These are phyloP conservation scores for Paraphoma chrysanthemicola DNA, from an alignment of 2,329 filamentous ascomycete genomes.

Conservation along the genomic window DNA sequence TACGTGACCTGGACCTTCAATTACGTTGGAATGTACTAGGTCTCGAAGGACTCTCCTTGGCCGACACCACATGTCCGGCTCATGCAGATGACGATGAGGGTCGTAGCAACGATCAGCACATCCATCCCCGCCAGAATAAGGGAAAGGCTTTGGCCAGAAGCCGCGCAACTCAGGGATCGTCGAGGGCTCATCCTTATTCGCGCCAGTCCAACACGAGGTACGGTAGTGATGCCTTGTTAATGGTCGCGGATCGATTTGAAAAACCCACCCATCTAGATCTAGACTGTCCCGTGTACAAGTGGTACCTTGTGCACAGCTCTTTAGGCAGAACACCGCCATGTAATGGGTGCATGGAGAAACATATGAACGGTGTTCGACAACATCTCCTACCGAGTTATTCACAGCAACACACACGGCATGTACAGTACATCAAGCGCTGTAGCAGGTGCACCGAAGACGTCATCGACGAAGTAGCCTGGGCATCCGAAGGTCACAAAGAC, in stretches of 20 bases:
- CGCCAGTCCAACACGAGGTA: neutral
- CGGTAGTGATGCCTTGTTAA: neutral
- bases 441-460: slow-evolving; percentile 7
- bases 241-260: neutral
- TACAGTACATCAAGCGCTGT: slow-evolving; percentile 4
- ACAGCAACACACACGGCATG: neutral
- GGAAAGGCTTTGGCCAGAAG: neutral
- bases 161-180: neutral
- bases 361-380: slow-evolving; percentile 7
- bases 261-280: neutral
- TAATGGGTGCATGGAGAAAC: slow-evolving; percentile 4
- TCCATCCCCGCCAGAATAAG: neutral
- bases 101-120: no score
- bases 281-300: slow-evolving; percentile 11
- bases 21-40: neutral
- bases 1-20: neutral
- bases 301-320: slow-evolving; percentile 1
- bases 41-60: no score
- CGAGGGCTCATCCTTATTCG: neutral
- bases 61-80: neutral
- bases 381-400: slow-evolving; percentile 8
- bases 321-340: slow-evolving; percentile 2
- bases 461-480: slow-evolving; percentile 1
- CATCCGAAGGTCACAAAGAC: neutral
- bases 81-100: neutral